Base-by-base conservation (phyloP, 176 grass and related monocot species). In the Musa acuminata region DNA sequence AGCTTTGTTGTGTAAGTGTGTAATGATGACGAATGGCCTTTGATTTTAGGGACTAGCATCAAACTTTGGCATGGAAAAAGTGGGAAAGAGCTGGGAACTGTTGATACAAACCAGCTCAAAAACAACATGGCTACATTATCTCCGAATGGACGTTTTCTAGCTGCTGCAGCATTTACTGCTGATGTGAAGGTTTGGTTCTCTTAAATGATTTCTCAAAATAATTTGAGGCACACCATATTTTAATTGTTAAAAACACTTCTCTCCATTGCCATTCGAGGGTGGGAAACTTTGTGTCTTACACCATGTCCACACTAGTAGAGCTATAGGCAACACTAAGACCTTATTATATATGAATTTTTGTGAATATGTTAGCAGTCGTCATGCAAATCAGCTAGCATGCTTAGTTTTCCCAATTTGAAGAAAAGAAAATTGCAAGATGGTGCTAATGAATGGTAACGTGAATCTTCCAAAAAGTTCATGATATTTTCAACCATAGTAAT, bases 41-140 rank as follows among this genome's bases (percentile, higher is more conserved):
- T 55, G 54, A 71, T 75, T 82, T 76, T 86, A 99, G 95, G 72
- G 72, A 94, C 86, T 74, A 88, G 93, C 76, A 99, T 99, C 63
- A 99, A 99, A 89, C 51, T 94, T 80, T 94, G 95, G 95, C 90
- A 94, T 17, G 95, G 95, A 19, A 99, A 94, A 84, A 91, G 80
- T 77, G 95, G 95, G 50, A 99, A 94, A 76, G 86, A 91, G 64
- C 77, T 99, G 52, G 95, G 90, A 87, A 75, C 80, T 58, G 91
- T 94, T 79, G 91, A 99, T 51, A 87, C 95, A 27, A 99, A 91
- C 80, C 95, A 99, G 66, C 80, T 99, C 48, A 99, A 98, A 85
- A 99, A 99, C 68, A 99, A 99, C 75, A 99, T 99, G 95, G 90
- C 88, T 91, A 67, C 80, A 62, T 83, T 94, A 84, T 99, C 95